phyloP scores from a whole-genome alignment of 2,329 filamentous ascomycete genomes.

The Mycosphaerelloides madeirae region DNA sequence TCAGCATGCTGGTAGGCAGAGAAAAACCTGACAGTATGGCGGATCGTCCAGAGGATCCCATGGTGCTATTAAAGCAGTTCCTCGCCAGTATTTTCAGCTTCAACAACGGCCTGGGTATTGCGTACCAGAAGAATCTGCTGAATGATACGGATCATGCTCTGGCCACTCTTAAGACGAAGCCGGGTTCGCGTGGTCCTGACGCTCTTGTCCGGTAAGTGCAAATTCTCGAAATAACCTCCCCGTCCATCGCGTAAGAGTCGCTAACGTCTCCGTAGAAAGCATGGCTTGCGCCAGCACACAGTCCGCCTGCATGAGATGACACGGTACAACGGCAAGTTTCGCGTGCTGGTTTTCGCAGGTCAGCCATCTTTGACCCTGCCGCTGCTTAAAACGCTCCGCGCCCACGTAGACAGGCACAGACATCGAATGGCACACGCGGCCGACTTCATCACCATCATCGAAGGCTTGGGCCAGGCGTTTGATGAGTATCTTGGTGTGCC shows the following conservation, averaged over 20 bases:
- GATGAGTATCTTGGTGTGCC: constrained; percentile 34
- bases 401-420: constrained; percentile 5
- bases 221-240: no score
- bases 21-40: constrained; percentile 28
- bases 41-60: constrained; percentile 20
- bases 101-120: constrained; percentile 29
- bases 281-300: no score
- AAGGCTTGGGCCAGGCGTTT: constrained; percentile 31
- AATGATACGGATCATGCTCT: constrained; percentile 10
- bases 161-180: constrained; percentile 14
- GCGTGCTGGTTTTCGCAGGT: constrained; percentile 24
- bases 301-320: no score
- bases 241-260: no score
- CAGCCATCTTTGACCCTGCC: constrained; percentile 6
- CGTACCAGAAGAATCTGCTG: constrained; percentile 9
- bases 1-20: constrained; percentile 31
- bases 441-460: constrained; percentile 27
- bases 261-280: no score
- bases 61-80: constrained; percentile 25
- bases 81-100: constrained; percentile 30
- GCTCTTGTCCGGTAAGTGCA: no score
- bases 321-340: constrained; percentile 24
- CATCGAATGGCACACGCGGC: constrained; percentile 7
- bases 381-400: constrained; percentile 1
- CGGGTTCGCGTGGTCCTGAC: constrained; percentile 22